phyloP scores from a whole-genome alignment of 345 rosid genomes.

The Salix arbutifolia region DNA sequence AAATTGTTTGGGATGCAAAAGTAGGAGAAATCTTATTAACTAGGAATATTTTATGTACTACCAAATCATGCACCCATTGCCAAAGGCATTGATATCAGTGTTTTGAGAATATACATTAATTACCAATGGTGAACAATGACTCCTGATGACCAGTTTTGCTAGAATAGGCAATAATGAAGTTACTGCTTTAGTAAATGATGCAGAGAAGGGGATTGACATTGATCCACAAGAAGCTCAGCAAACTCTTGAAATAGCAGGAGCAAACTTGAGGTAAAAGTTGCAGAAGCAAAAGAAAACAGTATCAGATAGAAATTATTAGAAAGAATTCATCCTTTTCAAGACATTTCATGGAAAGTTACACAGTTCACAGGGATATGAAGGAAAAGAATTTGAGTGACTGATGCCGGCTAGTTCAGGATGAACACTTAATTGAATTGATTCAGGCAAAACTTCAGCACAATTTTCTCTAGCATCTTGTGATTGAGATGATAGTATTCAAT shows the following conservation, averaged over 20 bases:
- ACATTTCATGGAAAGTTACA: not conserved
- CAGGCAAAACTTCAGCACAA: not conserved
- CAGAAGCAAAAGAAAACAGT: not conserved
- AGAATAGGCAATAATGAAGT: not conserved
- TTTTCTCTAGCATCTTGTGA: not conserved
- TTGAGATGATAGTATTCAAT: not conserved
- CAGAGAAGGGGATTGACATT: not conserved
- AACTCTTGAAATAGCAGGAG: not conserved
- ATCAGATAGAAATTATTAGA: not conserved
- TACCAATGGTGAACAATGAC: not conserved
- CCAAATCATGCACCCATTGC: too few relatives aligned
- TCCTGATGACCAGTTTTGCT: not conserved
- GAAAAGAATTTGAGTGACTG: too few relatives aligned
- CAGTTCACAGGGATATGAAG: too few relatives aligned
- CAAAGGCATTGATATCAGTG: too few relatives aligned
- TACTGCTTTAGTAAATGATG: not conserved
- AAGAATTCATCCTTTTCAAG: not conserved
- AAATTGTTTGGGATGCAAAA: too few relatives aligned
- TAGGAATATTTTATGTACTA: too few relatives aligned
- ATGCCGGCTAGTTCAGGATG: not conserved
- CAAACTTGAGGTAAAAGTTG: not conserved
- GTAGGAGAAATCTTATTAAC: too few relatives aligned
- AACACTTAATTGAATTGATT: too few relatives aligned
- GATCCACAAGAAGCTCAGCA: conserved; percentile 1
- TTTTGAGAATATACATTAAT: not conserved